A percentile compares a stretch with the other conserved stretches of the same genome.
These are phyloP conservation scores for Spathaspora gorwiae DNA, from an alignment of 805 yeast species.

Conservation along the genomic window DNA sequence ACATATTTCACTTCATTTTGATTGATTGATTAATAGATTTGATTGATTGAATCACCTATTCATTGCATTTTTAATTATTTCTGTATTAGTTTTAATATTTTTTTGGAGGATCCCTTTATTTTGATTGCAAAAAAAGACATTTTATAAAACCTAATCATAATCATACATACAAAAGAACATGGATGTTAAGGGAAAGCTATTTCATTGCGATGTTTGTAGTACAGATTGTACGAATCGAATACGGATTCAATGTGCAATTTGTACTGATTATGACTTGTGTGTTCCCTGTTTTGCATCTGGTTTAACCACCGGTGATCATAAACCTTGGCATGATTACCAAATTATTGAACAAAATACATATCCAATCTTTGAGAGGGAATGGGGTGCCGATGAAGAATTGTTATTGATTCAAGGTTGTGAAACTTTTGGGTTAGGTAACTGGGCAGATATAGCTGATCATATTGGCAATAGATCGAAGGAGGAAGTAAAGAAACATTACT, in stretches of 20 bases:
- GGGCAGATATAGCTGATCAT: slow-evolving; percentile 98
- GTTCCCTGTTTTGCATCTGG: slow-evolving; percentile 96
- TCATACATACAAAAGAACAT: slow-evolving; percentile 12
- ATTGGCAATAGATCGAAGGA: slow-evolving; percentile 89
- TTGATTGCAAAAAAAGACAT: background rate
- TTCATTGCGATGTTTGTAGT: slow-evolving; percentile 95
- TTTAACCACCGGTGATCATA: slow-evolving; percentile 71
- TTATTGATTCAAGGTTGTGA: slow-evolving; percentile 88
- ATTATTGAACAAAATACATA: slow-evolving; percentile 92
- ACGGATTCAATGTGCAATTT: slow-evolving; percentile 85
- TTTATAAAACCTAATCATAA: slow-evolving; percentile 15
- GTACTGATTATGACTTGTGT: slow-evolving; percentile 93
- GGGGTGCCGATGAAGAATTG: slow-evolving; percentile 99
- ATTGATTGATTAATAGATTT: slow-evolving; percentile 5
- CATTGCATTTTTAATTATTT: background rate
- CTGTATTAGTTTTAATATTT: no score
- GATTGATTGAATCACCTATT: slow-evolving; percentile 2
- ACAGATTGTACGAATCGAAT: slow-evolving; percentile 92
- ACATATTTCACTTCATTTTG: slow-evolving; percentile 3
- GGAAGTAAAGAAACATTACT: slow-evolving; percentile 85
- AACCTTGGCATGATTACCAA: slow-evolving; percentile 90
- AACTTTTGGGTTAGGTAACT: slow-evolving; percentile 86
- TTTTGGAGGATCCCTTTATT: background rate
- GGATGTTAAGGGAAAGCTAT: slow-evolving; percentile 41
- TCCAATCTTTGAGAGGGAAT: slow-evolving; percentile 82